Conservation (phyloP, 805 yeast genomes). For the Yarrowia sp. region DNA sequence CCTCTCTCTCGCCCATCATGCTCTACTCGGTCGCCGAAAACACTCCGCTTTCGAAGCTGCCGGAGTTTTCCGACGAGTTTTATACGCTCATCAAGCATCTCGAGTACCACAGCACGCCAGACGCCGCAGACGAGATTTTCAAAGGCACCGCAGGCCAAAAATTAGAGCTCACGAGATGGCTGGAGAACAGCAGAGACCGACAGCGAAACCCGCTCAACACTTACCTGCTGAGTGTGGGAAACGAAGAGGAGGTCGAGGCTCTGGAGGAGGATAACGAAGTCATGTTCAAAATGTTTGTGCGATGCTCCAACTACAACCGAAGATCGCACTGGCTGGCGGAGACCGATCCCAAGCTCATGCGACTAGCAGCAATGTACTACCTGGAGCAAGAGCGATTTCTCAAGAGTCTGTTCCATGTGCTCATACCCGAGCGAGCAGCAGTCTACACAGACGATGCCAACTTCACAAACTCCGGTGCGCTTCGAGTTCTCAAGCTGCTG, state of each 20-base stretch:
- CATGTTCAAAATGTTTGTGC: conserved; percentile 7
- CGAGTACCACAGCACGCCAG: neutral
- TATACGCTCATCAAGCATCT: conserved; percentile 2
- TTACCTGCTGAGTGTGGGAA: neutral
- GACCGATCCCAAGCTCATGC: neutral
- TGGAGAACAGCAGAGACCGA: neutral
- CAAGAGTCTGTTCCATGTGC: neutral
- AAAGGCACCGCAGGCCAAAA: conserved; percentile 8
- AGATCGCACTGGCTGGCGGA: neutral
- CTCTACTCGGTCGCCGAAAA: neutral
- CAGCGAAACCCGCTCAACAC: neutral
- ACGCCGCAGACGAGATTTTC: conserved; percentile 6
- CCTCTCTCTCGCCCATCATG: neutral
- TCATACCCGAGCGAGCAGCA: neutral
- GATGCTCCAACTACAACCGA: conserved; percentile 11
- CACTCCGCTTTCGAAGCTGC: neutral
- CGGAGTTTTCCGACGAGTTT: conserved; percentile 17
- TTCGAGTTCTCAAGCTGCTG: neutral
- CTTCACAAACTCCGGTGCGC: neutral
- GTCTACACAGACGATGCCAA: neutral
- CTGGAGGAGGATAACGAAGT: conserved; percentile 4
- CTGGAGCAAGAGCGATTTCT: conserved; percentile 8
- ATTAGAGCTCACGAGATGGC: conserved; percentile 1
- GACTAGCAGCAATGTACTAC: conserved; percentile 1
- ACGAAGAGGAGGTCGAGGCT: neutral